A percentile compares a stretch with the other conserved stretches of the same genome.
phyloP scores from a whole-genome alignment of 805 yeast genomes.

The Wickerhamia fluorescens region DNA sequence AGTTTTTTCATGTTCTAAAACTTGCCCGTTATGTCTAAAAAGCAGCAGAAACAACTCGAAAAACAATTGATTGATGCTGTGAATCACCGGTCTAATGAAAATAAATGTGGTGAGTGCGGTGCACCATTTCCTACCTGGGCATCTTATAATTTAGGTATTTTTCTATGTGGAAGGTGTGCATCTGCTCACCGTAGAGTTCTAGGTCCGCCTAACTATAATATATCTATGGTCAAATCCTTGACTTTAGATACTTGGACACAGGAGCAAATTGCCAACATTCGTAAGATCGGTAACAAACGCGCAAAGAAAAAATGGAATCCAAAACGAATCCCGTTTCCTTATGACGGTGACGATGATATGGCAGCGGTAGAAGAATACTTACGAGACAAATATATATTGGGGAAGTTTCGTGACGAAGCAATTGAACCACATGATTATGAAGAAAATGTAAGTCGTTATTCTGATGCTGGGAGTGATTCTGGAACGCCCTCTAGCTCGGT shows the following conservation, averaged over 20 bases:
- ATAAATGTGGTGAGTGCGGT: slow-evolving; percentile 77
- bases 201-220: slow-evolving; percentile 39
- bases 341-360: slow-evolving; percentile 63
- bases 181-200: slow-evolving; percentile 60
- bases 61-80: slow-evolving; percentile 52
- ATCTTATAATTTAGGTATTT: slow-evolving; percentile 49
- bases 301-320: slow-evolving; percentile 65
- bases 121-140: slow-evolving; percentile 59
- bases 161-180: slow-evolving; percentile 82
- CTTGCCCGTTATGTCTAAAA: slow-evolving; percentile 35
- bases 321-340: slow-evolving; percentile 60
- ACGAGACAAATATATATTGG: slow-evolving; percentile 62
- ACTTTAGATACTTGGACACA: slow-evolving; percentile 65
- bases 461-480: slow-evolving; percentile 15
- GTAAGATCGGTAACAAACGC: slow-evolving; percentile 54
- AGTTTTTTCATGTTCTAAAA: too few relatives aligned
- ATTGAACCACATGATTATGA: slow-evolving; percentile 30
- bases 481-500: slow-evolving; percentile 4
- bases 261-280: slow-evolving; percentile 42
- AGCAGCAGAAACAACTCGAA: slow-evolving; percentile 39
- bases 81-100: slow-evolving; percentile 51
- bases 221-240: slow-evolving; percentile 64
- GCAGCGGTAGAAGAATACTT: slow-evolving; percentile 48
- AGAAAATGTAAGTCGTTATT: slow-evolving; percentile 15
- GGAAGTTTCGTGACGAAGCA: slow-evolving; percentile 44